Evolutionary conservation across 352 stramenopile species (phyloP).

Genomic region (Globisporangium nagaii): DNA sequence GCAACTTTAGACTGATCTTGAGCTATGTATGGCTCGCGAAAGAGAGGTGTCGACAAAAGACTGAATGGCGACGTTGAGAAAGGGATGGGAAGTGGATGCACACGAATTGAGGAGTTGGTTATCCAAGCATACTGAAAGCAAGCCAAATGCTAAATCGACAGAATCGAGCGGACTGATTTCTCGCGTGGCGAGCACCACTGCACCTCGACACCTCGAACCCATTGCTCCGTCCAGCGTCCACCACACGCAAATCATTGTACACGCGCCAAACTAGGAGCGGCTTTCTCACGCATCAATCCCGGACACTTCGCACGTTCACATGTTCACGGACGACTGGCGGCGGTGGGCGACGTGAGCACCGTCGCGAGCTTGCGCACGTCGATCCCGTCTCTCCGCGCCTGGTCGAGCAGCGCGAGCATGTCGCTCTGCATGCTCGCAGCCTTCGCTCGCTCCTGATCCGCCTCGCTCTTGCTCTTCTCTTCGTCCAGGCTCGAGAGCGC

Average conservation of each 20-base stretch:
- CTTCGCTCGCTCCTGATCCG: conserved; percentile 57
- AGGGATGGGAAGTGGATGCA: neutral
- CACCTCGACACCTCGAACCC: too few relatives aligned
- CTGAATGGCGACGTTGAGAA: neutral
- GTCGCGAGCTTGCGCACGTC: conserved; percentile 55
- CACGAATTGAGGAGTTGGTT: neutral
- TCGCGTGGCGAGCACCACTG: too few relatives aligned
- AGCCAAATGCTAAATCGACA: too few relatives aligned
- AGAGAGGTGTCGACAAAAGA: neutral
- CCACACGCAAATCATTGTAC: too few relatives aligned
- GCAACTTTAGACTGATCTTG: too few relatives aligned
- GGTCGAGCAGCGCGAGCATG: conserved; percentile 62
- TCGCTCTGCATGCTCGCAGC: conserved; percentile 55
- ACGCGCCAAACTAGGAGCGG: too few relatives aligned
- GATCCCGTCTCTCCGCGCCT: conserved; percentile 56
- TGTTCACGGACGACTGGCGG: conserved; percentile 1
- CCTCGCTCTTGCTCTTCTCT: conserved; percentile 53
- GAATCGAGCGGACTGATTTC: too few relatives aligned
- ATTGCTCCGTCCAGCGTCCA: too few relatives aligned
- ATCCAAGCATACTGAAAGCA: too few relatives aligned
- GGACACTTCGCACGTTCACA: too few relatives aligned
- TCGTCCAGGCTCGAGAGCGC: conserved; percentile 79
- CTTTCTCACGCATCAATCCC: too few relatives aligned
- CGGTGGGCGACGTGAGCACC: conserved; percentile 15
- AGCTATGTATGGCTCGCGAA: too few relatives aligned